Percentiles rank a stretch among this genome's conserved stretches.
Conservation (phyloP, 2,329 filamentous ascomycete genomes). For the Rhexocercosporidium sp. region DNA sequence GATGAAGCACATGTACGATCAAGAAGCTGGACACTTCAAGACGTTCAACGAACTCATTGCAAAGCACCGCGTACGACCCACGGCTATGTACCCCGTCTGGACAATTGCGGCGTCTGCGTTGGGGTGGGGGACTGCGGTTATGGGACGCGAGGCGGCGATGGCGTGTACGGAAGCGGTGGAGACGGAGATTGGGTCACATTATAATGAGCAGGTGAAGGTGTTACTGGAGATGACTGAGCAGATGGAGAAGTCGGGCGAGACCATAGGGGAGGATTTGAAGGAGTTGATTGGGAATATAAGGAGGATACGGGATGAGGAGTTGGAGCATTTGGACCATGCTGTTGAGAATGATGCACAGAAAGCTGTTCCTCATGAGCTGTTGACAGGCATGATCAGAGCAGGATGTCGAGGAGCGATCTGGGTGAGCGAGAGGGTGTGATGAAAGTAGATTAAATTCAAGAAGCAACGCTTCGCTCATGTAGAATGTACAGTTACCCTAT, state of each 20-base stretch:
- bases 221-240: constrained; percentile 81
- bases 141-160: constrained; percentile 96
- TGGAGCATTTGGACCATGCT: constrained; percentile 95
- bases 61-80: constrained; percentile 88
- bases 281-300: constrained; percentile 76
- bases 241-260: constrained; percentile 79
- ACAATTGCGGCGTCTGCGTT: constrained; percentile 77
- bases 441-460: constrained; percentile 24
- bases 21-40: constrained; percentile 85
- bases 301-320: constrained; percentile 89
- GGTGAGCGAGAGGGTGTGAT: constrained; percentile 76
- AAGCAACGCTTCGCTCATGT: constrained; percentile 31
- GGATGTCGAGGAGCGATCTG: constrained; percentile 93
- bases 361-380: constrained; percentile 85
- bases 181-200: constrained; percentile 96
- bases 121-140: constrained; percentile 86
- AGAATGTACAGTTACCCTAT: constrained; percentile 24
- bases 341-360: constrained; percentile 91
- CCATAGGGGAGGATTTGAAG: constrained; percentile 77
- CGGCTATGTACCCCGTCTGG: constrained; percentile 92
- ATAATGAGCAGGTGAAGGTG: constrained; percentile 87
- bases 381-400: constrained; percentile 86
- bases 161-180: constrained; percentile 98
- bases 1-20: constrained; percentile 98
- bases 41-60: constrained; percentile 86